Evolutionary conservation across 345 rosid genomes (phyloP).

Genomic region (sweet orange (Citrus sinensis)): DNA sequence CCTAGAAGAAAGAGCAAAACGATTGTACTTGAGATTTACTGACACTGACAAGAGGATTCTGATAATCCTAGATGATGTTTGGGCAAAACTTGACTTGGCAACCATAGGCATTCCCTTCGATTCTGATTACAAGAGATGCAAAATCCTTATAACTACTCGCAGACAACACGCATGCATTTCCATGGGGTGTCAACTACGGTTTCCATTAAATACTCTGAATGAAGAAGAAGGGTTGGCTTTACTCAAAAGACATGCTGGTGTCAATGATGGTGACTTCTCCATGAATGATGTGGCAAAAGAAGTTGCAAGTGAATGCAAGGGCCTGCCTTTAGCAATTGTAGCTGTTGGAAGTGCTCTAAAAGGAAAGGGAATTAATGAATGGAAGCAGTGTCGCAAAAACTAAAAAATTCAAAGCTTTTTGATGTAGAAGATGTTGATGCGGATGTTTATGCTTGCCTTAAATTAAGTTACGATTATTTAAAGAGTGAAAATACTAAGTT

Average conservation of each 20-base stretch:
- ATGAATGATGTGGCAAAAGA: background rate
- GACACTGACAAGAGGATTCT: too few relatives aligned
- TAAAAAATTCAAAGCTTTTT: background rate
- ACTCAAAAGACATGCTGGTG: background rate
- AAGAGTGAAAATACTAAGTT: too few relatives aligned
- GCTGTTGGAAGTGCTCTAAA: background rate
- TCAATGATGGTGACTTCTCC: too few relatives aligned
- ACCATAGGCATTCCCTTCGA: too few relatives aligned
- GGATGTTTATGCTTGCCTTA: background rate
- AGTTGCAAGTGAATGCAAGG: background rate
- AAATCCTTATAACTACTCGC: too few relatives aligned
- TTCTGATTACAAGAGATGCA: too few relatives aligned
- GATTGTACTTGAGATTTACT: too few relatives aligned
- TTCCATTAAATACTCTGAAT: background rate
- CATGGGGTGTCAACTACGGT: too few relatives aligned
- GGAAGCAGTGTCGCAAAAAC: background rate
- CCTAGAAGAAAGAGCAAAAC: too few relatives aligned
- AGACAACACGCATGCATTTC: too few relatives aligned
- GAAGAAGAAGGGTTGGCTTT: constrained; percentile 13
- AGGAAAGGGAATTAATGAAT: background rate
- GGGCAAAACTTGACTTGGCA: too few relatives aligned
- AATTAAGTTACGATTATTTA: background rate
- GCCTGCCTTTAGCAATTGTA: background rate
- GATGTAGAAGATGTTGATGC: background rate
- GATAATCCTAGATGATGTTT: too few relatives aligned